A percentile compares a stretch with the other conserved stretches of the same genome.
Evolutionary conservation across 2,329 filamentous ascomycete genomes (phyloP).

Genomic region (Chaetomium olivaceum): DNA sequence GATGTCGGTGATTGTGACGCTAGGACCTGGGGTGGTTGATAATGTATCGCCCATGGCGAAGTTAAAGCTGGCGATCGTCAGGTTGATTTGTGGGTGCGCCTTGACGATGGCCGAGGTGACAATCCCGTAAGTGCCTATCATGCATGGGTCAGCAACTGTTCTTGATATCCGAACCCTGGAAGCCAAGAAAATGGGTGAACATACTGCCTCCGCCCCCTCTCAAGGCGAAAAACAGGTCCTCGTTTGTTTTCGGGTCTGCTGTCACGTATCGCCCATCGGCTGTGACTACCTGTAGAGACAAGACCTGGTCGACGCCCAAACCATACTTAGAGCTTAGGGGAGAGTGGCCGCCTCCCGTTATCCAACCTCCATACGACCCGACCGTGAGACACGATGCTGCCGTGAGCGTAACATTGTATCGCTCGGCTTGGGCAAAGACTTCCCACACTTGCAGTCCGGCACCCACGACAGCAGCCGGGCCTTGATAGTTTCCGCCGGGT

Average conservation of each 20-base stretch:
- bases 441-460: slow-evolving; percentile 41
- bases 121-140: slow-evolving; percentile 28
- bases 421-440: slow-evolving; percentile 10
- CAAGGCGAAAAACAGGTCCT: slow-evolving; percentile 46
- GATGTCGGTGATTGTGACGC: slow-evolving; percentile 15
- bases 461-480: slow-evolving; percentile 49
- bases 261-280: slow-evolving; percentile 46
- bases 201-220: slow-evolving; percentile 40
- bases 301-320: slow-evolving; percentile 53
- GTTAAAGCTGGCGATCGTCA: slow-evolving; percentile 22
- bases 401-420: slow-evolving; percentile 22
- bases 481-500: slow-evolving; percentile 41
- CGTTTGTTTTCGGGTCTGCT: slow-evolving; percentile 43
- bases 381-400: slow-evolving; percentile 36
- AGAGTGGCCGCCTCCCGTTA: slow-evolving; percentile 53
- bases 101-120: slow-evolving; percentile 31
- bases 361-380: slow-evolving; percentile 52
- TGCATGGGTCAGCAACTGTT: neutral
- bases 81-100: slow-evolving; percentile 21
- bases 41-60: slow-evolving; percentile 24
- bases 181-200: neutral
- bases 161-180: neutral
- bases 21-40: neutral
- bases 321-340: slow-evolving; percentile 49
- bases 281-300: slow-evolving; percentile 51